Conservation (phyloP, 83 land plant species). For the Larix sibirica region DNA sequence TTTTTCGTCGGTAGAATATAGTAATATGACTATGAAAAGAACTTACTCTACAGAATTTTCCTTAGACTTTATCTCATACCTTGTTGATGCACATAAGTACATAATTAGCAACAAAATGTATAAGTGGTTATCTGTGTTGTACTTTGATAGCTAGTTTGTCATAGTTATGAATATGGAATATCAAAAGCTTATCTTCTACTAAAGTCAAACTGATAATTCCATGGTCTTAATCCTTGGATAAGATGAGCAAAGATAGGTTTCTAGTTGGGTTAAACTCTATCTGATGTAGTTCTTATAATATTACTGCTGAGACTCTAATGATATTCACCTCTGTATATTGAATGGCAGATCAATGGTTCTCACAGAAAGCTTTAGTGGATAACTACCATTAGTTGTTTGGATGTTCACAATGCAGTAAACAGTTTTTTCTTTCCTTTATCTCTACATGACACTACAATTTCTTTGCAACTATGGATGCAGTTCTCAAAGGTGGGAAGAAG, state of each 20-base stretch:
- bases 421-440: neutral
- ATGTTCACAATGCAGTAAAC: neutral
- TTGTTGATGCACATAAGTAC: neutral
- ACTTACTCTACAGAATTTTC: no score
- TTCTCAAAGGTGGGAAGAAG: conserved; percentile 77
- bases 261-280: neutral
- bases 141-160: neutral
- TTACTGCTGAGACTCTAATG: neutral
- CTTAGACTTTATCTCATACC: neutral
- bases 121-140: neutral
- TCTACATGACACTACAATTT: neutral
- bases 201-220: neutral
- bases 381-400: neutral
- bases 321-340: neutral
- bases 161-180: neutral
- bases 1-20: no score
- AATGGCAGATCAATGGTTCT: neutral
- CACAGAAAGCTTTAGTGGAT: neutral
- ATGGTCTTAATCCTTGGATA: neutral
- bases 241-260: neutral
- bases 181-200: neutral
- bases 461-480: conserved; percentile 33
- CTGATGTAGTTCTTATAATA: neutral
- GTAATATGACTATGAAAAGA: no score
- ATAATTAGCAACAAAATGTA: neutral